A percentile compares a stretch with the other conserved stretches of the same genome.
Conservation (phyloP, 2,329 filamentous ascomycete genomes). For the Cadophora sp. region DNA sequence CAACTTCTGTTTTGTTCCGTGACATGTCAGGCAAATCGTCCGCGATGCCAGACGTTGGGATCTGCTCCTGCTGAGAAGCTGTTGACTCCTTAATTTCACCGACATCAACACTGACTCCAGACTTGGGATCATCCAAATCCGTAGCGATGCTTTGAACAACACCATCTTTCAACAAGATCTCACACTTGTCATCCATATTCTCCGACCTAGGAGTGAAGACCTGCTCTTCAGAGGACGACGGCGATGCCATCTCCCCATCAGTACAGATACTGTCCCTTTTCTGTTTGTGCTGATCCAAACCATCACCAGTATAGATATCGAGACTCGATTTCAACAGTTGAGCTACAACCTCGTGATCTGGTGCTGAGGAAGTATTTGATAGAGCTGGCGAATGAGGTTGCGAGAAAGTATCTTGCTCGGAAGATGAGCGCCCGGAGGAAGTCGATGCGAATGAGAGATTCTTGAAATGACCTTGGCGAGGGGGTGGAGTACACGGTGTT, state of each 20-base stretch:
- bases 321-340: neutral
- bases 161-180: neutral
- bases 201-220: neutral
- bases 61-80: no score
- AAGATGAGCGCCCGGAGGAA: neutral
- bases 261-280: neutral
- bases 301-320: neutral
- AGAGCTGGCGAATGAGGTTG: constrained; percentile 4
- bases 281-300: neutral
- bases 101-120: no score
- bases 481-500: neutral
- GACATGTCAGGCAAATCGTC: no score
- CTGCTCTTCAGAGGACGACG: neutral
- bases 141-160: no score
- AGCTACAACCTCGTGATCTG: neutral
- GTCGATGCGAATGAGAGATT: constrained; percentile 5
- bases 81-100: no score
- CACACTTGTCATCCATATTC: neutral
- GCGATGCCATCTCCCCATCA: neutral
- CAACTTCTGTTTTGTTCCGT: no score
- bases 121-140: no score
- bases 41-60: no score
- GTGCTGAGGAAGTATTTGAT: neutral
- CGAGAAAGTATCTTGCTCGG: neutral
- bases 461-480: neutral